Evolutionary conservation across 1,139 yeast species (phyloP), one percentile per base, ranked within the genome.

Genomic region (Casaregolazyma lundiana): DNA sequence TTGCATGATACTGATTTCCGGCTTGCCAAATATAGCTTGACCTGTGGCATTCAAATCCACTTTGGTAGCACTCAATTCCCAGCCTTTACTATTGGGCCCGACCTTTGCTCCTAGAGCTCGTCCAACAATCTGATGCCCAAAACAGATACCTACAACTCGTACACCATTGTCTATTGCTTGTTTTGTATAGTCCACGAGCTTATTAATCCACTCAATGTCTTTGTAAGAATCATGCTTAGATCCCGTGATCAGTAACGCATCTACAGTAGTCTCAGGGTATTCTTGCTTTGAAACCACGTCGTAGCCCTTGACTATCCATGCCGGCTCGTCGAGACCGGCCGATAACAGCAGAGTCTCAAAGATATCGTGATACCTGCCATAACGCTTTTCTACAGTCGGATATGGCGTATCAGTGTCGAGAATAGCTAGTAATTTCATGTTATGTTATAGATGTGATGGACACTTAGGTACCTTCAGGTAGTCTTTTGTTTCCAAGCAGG

Each of bases 81-180:
- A 83, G 1, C 94, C 94, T 32, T 64, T 53, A 0, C 69, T 63
- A 62, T 81, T 84, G 50, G 80, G 69, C 5, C 69, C 78, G 3
- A 84, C 83, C 42, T 67, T 66, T 35, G 78, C 73, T 2, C 88
- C 92, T 41, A 86, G 65, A 5, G 83, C 79, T 49, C 81, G 72
- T 2, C 81, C 83, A 21, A 86, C 64, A 16, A 87, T 71, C 61
- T 89, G 97, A 63, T 88, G 96, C 2, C 96, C 97, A 62, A 86
- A 88, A 62, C 96, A 89, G 35, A 88, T 70, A 0, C 94, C 67
- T 6, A 66, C 50, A 1, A 64, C 51, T 26, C 64, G 60, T 29
- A 80, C 50, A 11, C 50, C 48, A 6, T 47, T 45, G 15, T 41
- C 57, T 15, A 61, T 38, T 11, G 58, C 57, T 30, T 42, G 22